phyloP scores from a whole-genome alignment of 257 asterid genomes.

The Solanum chiquidenum region DNA sequence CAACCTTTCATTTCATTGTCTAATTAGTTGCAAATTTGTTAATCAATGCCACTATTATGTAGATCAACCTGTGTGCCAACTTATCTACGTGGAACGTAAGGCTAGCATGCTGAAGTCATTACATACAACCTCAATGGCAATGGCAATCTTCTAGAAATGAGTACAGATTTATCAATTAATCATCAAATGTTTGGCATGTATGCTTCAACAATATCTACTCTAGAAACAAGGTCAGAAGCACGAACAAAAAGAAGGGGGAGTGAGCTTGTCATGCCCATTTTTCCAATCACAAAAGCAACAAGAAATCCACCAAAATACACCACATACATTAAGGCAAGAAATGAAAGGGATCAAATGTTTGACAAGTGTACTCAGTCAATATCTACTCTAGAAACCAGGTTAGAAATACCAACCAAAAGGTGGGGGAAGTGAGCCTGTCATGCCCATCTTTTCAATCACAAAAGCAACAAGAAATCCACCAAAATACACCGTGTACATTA shows the following conservation, averaged over 20 bases:
- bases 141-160: not conserved
- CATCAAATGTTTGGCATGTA: not conserved
- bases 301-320: constrained; percentile 90
- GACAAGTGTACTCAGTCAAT: not conserved
- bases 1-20: not conserved
- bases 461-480: constrained; percentile 82
- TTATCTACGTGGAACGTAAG: not conserved
- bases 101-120: not conserved
- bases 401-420: constrained; percentile 68
- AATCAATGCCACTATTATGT: not conserved
- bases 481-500: constrained; percentile 64
- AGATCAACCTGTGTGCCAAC: not conserved
- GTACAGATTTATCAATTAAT: not conserved
- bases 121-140: not conserved
- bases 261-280: constrained; percentile 92
- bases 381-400: not conserved
- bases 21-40: not conserved
- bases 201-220: not conserved
- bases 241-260: constrained; percentile 81
- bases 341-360: constrained; percentile 25
- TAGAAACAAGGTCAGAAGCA: constrained; percentile 2
- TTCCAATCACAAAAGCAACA: constrained; percentile 70
- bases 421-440: constrained; percentile 86
- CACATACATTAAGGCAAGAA: constrained; percentile 61
- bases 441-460: constrained; percentile 97